Evolutionary conservation across 306 rosid genomes (phyloP).

Genomic region (Sophora flavescens): DNA sequence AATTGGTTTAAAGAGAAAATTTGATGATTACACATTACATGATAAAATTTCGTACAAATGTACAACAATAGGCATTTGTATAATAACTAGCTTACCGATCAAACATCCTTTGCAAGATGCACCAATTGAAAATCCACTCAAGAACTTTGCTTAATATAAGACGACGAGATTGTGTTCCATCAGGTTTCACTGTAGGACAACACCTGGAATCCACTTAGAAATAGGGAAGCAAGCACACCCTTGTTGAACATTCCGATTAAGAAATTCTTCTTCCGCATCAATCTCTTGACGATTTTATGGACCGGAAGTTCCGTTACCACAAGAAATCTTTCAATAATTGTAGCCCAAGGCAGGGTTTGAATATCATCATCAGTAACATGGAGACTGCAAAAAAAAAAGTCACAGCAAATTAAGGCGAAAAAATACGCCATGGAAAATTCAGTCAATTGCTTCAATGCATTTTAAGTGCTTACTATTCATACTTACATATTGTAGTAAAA

Average conservation of each 20-base stretch:
- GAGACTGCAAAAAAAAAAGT: conserved; percentile 72
- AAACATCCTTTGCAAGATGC: conserved; percentile 97
- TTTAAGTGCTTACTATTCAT: too few species aligned
- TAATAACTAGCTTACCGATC: conserved; percentile 63
- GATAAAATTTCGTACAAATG: not conserved
- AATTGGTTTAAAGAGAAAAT: not conserved
- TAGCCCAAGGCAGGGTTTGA: conserved; percentile 97
- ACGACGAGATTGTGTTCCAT: conserved; percentile 57
- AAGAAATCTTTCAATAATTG: conserved; percentile 84
- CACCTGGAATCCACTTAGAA: conserved; percentile 90
- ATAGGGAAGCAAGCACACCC: conserved; percentile 93
- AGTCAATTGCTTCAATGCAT: too few species aligned
- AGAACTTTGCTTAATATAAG: conserved; percentile 85
- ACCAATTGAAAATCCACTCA: conserved; percentile 98
- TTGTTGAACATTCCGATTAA: conserved; percentile 95
- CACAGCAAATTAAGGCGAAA: conserved; percentile 30
- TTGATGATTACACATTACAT: not conserved
- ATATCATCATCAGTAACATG: conserved; percentile 84
- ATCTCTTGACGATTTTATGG: conserved; percentile 89
- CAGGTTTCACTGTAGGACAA: conserved; percentile 72
- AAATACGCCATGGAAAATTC: not conserved
- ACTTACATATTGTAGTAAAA: too few species aligned
- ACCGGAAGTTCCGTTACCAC: conserved; percentile 90
- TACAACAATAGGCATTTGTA: not conserved
- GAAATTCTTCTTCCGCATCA: conserved; percentile 98